Evolutionary conservation across 1,284 basidiomycete genomes (phyloP).

Genomic region (Ustilago xerochloae): DNA sequence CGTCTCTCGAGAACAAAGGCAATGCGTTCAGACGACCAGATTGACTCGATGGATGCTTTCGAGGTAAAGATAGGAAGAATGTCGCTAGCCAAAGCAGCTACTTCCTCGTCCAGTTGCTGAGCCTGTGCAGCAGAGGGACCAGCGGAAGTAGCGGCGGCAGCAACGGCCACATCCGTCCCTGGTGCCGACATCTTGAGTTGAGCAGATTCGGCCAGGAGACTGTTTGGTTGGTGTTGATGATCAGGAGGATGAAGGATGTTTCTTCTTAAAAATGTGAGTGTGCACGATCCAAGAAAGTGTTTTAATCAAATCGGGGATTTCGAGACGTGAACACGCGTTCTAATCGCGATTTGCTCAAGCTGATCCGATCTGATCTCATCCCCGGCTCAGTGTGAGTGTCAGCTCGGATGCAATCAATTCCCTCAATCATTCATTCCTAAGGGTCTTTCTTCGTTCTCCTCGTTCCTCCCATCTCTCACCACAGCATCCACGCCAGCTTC

Average conservation of each 20-base stretch:
- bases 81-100: slow-evolving; percentile 34
- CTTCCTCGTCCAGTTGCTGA: slow-evolving; percentile 26
- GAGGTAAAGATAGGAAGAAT: slow-evolving; percentile 36
- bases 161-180: not conserved
- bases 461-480: not conserved
- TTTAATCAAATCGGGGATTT: not conserved
- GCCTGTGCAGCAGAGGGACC: too few species aligned
- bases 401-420: not conserved
- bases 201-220: not conserved
- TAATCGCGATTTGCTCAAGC: not conserved
- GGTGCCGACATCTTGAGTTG: slow-evolving; percentile 13
- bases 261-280: not conserved
- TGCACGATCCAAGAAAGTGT: slow-evolving; percentile 3
- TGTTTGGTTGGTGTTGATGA: not conserved
- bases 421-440: too few species aligned
- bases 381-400: too few species aligned
- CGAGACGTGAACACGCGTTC: not conserved
- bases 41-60: slow-evolving; percentile 16
- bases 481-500: not conserved
- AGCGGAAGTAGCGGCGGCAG: too few species aligned
- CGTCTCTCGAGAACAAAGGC: slow-evolving; percentile 14
- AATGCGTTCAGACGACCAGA: slow-evolving; percentile 30
- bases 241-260: not conserved
- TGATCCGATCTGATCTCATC: not conserved
- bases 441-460: not conserved